A percentile compares a stretch with the other conserved stretches of the same genome.
phyloP scores from a whole-genome alignment of 2,329 filamentous ascomycete genomes.

The Aspergillus alliaceus region DNA sequence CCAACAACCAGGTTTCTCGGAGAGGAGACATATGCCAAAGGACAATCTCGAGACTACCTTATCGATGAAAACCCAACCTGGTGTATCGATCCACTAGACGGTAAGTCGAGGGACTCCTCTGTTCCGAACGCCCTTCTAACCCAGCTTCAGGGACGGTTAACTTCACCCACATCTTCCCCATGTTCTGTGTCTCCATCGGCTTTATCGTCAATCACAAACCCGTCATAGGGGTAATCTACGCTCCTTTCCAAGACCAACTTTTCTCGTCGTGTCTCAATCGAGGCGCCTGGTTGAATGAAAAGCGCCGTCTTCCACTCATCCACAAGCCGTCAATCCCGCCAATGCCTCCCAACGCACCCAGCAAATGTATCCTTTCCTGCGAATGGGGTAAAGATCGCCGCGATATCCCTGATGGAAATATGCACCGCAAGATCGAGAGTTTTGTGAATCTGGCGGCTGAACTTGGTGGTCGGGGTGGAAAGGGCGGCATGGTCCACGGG shows the following conservation, averaged over 20 bases:
- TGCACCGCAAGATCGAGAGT: slow-evolving; percentile 70
- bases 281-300: slow-evolving; percentile 70
- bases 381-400: slow-evolving; percentile 79
- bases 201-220: slow-evolving; percentile 62
- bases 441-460: slow-evolving; percentile 76
- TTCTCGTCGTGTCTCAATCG: slow-evolving; percentile 67
- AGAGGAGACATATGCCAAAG: slow-evolving; percentile 73
- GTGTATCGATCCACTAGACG: slow-evolving; percentile 76
- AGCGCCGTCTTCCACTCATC: slow-evolving; percentile 62
- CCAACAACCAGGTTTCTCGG: slow-evolving; percentile 64
- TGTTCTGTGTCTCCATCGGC: slow-evolving; percentile 78
- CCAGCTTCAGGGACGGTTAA: slow-evolving; percentile 63
- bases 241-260: slow-evolving; percentile 67
- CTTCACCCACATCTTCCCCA: slow-evolving; percentile 76
- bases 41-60: slow-evolving; percentile 66
- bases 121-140: background rate
- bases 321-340: slow-evolving; percentile 60
- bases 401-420: slow-evolving; percentile 65
- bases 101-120: slow-evolving; percentile 33
- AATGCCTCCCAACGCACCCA: slow-evolving; percentile 63
- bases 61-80: slow-evolving; percentile 66
- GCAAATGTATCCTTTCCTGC: slow-evolving; percentile 70
- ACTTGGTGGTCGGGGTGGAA: slow-evolving; percentile 60
- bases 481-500: slow-evolving; percentile 78
- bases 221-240: slow-evolving; percentile 69